Base-by-base conservation (phyloP, 345 rosid genomes). In the Gossypium stocksii region DNA sequence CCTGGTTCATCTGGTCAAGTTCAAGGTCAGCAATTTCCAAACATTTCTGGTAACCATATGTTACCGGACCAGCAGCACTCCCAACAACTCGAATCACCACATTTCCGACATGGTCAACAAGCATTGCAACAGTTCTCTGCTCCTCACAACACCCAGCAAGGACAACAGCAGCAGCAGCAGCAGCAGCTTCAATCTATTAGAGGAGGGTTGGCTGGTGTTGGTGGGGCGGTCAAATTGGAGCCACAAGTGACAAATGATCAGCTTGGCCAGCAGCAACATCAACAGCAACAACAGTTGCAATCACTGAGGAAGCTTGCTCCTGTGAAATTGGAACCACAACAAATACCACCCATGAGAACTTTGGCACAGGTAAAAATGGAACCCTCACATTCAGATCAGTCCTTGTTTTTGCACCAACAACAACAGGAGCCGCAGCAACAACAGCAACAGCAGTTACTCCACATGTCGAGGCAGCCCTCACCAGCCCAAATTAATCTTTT, bases 391-490 rank as follows among this genome's bases (percentile, higher is more conserved):
- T 85, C 98, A 11, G 98, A 89, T 69, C 91, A 87, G 63, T 84
- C 98, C 7, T 72, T 89, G 81, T 88, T 86, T 83, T 82, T 90
- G 72, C 99, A 89, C 71, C 64, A 59, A 8, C 64, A 58, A 11
- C 63, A 58, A 25, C 62, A 58, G 29, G 25, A 58, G 34, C 62
- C 6, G 19, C 56, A 52, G 20, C 56, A 52, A 5, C 97, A 92
- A 25, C 98, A 90, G 56, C 93, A 85, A 19, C 97, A 89, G 66
- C 98, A 93, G 49, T 82, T 90, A 66, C 87, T 91, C 77, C 91
- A 88, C 57, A 83, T 96, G 92, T 83, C 95, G 3, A 86, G 99
- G 82, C 98, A 90, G 80, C 80, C 97, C 77, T 84, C 95, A 9
- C 98, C 89, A 65, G 89, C 86, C 7, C 98, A 88, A 46, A 81